phyloP scores from a whole-genome alignment of 148 eudicot species.

The Diospyros lotus region DNA sequence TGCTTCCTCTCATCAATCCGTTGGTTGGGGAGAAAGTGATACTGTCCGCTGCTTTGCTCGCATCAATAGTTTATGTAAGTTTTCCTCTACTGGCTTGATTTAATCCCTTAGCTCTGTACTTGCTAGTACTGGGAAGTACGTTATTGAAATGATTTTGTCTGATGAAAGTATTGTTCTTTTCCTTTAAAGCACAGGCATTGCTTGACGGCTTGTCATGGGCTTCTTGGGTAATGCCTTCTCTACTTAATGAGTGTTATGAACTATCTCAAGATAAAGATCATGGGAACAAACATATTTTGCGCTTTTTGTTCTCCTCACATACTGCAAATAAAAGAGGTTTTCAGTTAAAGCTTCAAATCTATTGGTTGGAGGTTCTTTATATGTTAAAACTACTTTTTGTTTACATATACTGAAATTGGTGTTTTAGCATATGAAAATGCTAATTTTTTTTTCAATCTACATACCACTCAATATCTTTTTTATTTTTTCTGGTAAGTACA shows the following conservation, averaged over 20 bases:
- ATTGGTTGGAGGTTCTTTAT: too few relatives aligned
- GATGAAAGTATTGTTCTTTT: background rate
- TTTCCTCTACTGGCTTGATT: background rate
- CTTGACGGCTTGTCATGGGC: conserved; percentile 96
- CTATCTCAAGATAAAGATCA: too few relatives aligned
- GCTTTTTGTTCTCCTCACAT: too few relatives aligned
- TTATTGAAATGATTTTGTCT: background rate
- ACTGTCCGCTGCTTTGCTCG: conserved; percentile 57
- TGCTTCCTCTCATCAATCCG: conserved; percentile 77
- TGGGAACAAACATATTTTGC: too few relatives aligned
- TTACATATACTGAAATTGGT: too few relatives aligned
- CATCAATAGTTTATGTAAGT: conserved; percentile 83
- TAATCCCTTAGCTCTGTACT: conserved; percentile 3
- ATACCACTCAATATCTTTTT: too few relatives aligned
- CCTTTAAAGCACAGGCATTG: conserved; percentile 50
- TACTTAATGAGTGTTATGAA: background rate
- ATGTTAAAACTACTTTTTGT: too few relatives aligned
- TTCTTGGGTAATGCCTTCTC: conserved; percentile 60
- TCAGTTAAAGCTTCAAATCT: too few relatives aligned
- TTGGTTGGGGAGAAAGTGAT: conserved; percentile 79
- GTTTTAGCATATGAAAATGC: too few relatives aligned
- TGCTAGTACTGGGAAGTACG: background rate
- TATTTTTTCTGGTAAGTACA: too few relatives aligned
- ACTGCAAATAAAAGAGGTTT: too few relatives aligned
- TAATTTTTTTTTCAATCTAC: too few relatives aligned